Evolutionary conservation across 2,329 filamentous ascomycete species (phyloP), one percentile per base, ranked within the genome.

Genomic region (Trichoderma sp.): DNA sequence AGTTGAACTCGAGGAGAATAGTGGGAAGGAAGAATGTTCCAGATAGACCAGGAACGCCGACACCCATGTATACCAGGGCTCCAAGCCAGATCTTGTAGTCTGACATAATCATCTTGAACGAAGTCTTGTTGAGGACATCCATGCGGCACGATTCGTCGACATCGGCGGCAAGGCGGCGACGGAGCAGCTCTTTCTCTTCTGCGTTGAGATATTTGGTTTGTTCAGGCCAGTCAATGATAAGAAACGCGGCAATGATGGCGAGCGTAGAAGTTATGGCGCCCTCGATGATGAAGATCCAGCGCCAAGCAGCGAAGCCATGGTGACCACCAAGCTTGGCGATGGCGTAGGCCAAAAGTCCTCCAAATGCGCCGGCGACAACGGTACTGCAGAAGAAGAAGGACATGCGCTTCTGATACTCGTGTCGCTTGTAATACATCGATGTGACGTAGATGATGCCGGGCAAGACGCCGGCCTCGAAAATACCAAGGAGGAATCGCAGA

Each of bases 281-380:
- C 78, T 92, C 90, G 4, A 93, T 82, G 72, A 94, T 92, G 79
- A 95, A 95, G 66, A 95, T 94, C 92, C 92, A 94, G 2, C 88
- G 85, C 93, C 93, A 95, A 43, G 65, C 51, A 9, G 51, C 65
- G 12, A 43, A 43, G 1, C 91, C 92, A 64, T 81, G 79, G 14
- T 88, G 86, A 30, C 81, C 79, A 3, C 88, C 80, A 85, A 91
- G 89, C 77, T 89, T 86, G 36, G 87, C 85, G 65, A 91, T 86
- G 26, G 84, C 89, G 36, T 86, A 86, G 3, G 89, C 89, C 18
- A 91, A 81, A 11, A 91, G 82, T 21, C 89, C 89, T 63, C 89
- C 88, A 73, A 91, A 91, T 1, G 89, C 88, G 60, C 89, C 88
- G 2, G 89, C 88, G 1, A 89, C 82, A 1, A 87, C 88, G 2